Conservation (phyloP, 1,284 basidiomycete genomes). For the Chalciporus sp. region DNA sequence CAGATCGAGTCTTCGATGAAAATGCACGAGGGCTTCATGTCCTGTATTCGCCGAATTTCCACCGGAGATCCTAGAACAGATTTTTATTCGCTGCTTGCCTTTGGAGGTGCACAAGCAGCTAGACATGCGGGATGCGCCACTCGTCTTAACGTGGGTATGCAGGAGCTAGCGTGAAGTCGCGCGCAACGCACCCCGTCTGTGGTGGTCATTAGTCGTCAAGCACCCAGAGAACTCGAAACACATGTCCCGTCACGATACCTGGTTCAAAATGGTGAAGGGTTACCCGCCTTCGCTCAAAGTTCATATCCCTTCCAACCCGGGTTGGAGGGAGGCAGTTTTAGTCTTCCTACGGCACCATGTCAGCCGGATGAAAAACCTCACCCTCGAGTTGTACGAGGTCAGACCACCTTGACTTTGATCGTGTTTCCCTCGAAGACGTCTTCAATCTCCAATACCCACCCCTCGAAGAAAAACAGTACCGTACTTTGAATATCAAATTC, state of each 20-base stretch:
- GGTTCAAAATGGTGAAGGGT: not conserved
- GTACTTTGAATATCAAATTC: no score
- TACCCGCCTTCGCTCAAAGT: slow-evolving; percentile 18
- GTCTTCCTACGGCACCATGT: slow-evolving; percentile 22
- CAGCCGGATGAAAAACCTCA: slow-evolving; percentile 10
- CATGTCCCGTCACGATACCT: not conserved
- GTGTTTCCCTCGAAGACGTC: not conserved
- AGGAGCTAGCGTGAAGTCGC: slow-evolving; percentile 24
- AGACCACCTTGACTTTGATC: not conserved
- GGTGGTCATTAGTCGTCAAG: slow-evolving; percentile 19
- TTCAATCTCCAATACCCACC: not conserved
- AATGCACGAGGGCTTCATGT: slow-evolving; percentile 23
- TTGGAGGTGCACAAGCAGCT: slow-evolving; percentile 22
- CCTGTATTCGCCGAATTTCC: slow-evolving; percentile 37
- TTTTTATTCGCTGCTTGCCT: slow-evolving; percentile 39
- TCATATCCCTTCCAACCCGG: slow-evolving; percentile 11
- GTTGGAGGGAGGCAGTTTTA: slow-evolving; percentile 22
- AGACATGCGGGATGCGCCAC: slow-evolving; percentile 22
- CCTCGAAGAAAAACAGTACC: not conserved
- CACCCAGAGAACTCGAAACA: no score
- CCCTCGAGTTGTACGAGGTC: slow-evolving; percentile 17
- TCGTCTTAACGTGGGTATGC: slow-evolving; percentile 22
- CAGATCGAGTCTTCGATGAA: slow-evolving; percentile 21
- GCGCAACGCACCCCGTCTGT: slow-evolving; percentile 22
- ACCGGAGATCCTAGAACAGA: slow-evolving; percentile 38